These are phyloP conservation scores for Pythium vanterpoolii DNA, from an alignment of 352 stramenopile species.

Conservation along the genomic window DNA sequence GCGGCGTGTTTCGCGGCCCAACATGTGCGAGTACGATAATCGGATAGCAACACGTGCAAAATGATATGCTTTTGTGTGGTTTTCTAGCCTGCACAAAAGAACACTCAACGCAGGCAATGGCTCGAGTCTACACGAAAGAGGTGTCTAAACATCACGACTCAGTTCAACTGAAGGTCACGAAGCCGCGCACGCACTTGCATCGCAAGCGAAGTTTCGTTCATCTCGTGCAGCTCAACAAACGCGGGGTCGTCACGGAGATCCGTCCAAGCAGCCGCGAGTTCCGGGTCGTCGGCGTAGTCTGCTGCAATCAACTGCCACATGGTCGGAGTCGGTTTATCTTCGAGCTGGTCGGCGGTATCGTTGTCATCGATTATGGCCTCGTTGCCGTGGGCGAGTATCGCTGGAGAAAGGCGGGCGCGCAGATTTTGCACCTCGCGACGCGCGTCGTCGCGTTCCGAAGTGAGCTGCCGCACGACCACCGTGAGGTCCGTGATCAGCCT, in stretches of 20 bases:
- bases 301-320: slow-evolving; percentile 9
- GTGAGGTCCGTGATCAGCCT: slow-evolving; percentile 1
- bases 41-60: no score
- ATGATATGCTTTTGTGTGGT: no score
- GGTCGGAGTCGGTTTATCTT: not conserved
- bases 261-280: not conserved
- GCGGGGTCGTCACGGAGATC: slow-evolving; percentile 9
- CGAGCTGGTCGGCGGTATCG: not conserved
- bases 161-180: not conserved
- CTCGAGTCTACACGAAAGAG: no score
- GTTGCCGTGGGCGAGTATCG: not conserved
- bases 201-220: not conserved
- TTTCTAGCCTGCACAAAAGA: no score
- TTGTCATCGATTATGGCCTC: not conserved
- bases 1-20: no score
- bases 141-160: no score
- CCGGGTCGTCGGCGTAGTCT: slow-evolving; percentile 1
- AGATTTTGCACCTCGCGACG: not conserved
- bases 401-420: not conserved
- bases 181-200: not conserved
- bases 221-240: not conserved
- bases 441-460: slow-evolving; percentile 6
- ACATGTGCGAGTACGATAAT: no score
- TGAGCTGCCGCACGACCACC: not conserved
- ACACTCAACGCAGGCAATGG: no score